Evolutionary conservation across 2,329 filamentous ascomycete genomes (phyloP).

Genomic region (Ceratocystis destructans): DNA sequence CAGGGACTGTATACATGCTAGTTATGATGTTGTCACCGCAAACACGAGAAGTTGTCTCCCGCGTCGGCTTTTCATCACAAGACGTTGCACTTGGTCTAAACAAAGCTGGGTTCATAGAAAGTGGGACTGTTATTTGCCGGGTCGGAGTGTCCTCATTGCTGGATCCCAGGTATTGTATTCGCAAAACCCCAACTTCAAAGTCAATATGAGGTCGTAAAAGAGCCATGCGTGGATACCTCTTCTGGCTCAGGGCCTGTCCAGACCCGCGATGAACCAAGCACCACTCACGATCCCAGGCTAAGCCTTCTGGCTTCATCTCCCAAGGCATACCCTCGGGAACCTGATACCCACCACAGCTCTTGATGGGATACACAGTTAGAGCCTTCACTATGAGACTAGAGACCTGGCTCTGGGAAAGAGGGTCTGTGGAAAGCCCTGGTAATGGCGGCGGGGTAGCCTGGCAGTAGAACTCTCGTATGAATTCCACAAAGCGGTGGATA

Average conservation of each 20-base stretch:
- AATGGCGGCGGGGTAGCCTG: neutral
- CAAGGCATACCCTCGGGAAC: constrained; percentile 52
- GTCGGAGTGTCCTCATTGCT: constrained; percentile 23
- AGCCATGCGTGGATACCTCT: constrained; percentile 76
- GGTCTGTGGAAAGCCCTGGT: neutral
- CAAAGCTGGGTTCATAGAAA: constrained; percentile 52
- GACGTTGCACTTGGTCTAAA: constrained; percentile 29
- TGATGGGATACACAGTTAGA: constrained; percentile 76
- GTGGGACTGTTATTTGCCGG: constrained; percentile 37
- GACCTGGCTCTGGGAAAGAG: neutral
- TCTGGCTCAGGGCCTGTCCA: constrained; percentile 73
- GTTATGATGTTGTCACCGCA: constrained; percentile 69
- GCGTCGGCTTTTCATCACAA: neutral
- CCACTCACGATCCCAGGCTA: constrained; percentile 95
- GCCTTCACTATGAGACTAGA: constrained; percentile 36
- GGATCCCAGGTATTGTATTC: constrained; percentile 39
- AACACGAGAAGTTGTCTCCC: constrained; percentile 43
- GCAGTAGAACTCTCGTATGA: constrained; percentile 47
- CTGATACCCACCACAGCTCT: constrained; percentile 73
- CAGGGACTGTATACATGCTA: constrained; percentile 51
- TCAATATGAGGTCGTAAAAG: constrained; percentile 65
- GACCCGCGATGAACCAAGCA: constrained; percentile 81
- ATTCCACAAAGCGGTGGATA: constrained; percentile 55
- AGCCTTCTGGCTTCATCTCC: constrained; percentile 67
- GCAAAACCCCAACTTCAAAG: constrained; percentile 50